Conservation (phyloP, 495 filamentous ascomycete genomes). For the Articulospora tetracladia region DNA sequence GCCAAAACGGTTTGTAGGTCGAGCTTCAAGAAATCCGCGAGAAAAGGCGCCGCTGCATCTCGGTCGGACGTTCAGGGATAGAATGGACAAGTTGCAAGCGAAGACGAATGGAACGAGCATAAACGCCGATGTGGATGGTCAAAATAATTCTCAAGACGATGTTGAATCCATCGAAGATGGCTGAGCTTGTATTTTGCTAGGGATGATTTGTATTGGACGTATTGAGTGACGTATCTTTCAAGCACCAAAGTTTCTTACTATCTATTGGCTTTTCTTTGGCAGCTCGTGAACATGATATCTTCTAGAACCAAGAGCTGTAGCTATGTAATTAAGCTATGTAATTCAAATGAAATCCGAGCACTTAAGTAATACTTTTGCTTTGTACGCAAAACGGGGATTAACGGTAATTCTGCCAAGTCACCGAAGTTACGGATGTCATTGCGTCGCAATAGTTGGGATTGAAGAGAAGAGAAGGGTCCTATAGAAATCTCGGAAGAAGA, state of each 20-base stretch:
- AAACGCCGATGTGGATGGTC: background rate
- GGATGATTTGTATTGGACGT: background rate
- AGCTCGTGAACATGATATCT: no score
- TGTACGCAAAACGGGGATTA: no score
- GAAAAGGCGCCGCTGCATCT: conserved; percentile 8
- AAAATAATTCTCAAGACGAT: conserved; percentile 1
- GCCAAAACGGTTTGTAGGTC: conserved; percentile 6
- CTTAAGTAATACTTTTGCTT: no score
- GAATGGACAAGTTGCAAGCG: background rate
- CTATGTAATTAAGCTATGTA: background rate
- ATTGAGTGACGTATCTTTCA: no score
- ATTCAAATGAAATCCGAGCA: no score
- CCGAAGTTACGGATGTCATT: no score
- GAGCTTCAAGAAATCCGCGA: background rate
- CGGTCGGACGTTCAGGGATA: conserved; percentile 1
- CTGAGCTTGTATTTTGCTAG: conserved; percentile 3
- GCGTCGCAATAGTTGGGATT: no score
- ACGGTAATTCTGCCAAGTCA: no score
- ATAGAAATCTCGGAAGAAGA: no score
- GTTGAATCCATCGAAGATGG: conserved; percentile 17
- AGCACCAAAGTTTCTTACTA: no score
- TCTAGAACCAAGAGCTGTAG: background rate
- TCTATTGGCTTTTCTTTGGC: no score
- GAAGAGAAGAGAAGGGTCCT: no score
- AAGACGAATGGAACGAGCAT: conserved; percentile 1